Conservation (phyloP, 2,329 filamentous ascomycete species). For the Colletotrichum orbiculare region DNA sequence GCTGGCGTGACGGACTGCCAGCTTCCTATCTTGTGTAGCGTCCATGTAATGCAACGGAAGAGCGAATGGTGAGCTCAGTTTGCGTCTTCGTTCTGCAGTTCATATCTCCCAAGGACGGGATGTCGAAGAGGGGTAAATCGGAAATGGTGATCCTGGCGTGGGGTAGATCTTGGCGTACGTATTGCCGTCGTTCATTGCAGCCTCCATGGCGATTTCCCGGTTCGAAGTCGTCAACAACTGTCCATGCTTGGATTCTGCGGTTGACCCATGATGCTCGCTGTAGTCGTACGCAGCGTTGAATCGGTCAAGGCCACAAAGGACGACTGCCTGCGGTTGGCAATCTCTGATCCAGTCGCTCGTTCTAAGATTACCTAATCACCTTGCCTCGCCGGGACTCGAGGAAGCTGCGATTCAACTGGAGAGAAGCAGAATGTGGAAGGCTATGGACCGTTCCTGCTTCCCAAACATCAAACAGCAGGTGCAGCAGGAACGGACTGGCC, state of each 20-base stretch:
- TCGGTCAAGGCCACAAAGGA: no score
- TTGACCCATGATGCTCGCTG: no score
- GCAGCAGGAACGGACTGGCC: conserved; percentile 1
- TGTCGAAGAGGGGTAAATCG: conserved; percentile 6
- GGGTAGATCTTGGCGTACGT: conserved; percentile 28
- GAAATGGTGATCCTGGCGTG: conserved; percentile 10
- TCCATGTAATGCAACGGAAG: conserved; percentile 16
- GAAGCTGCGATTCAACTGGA: no score
- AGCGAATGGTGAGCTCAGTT: conserved; percentile 15
- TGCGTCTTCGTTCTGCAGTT: not conserved
- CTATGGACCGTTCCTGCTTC: not conserved
- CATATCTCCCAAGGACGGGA: conserved; percentile 5
- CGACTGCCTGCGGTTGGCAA: no score
- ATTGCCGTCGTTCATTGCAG: not conserved
- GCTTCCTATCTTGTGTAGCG: conserved; percentile 25
- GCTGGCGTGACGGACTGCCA: conserved; percentile 3
- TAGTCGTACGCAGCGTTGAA: no score
- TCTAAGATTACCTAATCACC: no score
- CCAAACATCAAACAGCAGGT: not conserved
- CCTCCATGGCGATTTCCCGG: not conserved
- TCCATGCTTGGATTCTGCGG: no score
- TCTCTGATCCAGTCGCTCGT: no score
- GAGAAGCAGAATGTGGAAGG: no score
- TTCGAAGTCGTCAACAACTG: no score
- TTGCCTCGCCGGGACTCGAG: no score